Evolutionary conservation across 148 eudicot genomes (phyloP), one percentile per base, ranked within the genome.

Genomic region (Oxyria digyna): DNA sequence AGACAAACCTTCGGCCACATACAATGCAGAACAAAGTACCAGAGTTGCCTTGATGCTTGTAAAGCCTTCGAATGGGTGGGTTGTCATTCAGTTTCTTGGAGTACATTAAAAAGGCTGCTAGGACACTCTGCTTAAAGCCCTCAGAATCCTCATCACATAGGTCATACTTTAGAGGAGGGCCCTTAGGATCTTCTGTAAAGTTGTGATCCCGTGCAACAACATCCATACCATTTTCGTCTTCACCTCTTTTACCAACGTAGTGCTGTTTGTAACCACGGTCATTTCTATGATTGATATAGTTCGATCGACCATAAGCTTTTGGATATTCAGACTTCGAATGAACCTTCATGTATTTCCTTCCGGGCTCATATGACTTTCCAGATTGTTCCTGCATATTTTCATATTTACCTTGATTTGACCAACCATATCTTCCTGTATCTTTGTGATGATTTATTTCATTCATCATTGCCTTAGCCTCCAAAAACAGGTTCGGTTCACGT

Each of bases 11-110:
- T 73, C 81, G 67, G 35, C 81, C 78, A 49, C 85, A 81, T 13
- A 81, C 85, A 37, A 81, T 67, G 82, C 85, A 81, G 78, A 76
- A 78, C 74, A 81, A 73, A 75, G 77, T 75, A 75, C 85, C 85
- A 43, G 82, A 81, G 52, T 73, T 71, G 33, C 85, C 85, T 55
- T 81, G 78, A 63, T 81, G 80, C 76, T 75, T 78, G 77, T 81
- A 81, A 7, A 75, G 71, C 72, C 69, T 81, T 37, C 78, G 73
- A 65, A 65, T 69, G 71, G 71, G 68, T 50, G 72, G 71, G 32
- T 71, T 81, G 43, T 70, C 82, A 78, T 78, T 81, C 77, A 81
- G 50, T 69, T 69, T 81, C 72, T 76, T 78, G 26, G 75, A 70
- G 71, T 70, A 81, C 21, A 75, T 64, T 48, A 81, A 71, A 71